Evolutionary conservation across 139 green algal species (phyloP), one percentile per base, ranked within the genome.

Genomic region (Chlorella sp.): DNA sequence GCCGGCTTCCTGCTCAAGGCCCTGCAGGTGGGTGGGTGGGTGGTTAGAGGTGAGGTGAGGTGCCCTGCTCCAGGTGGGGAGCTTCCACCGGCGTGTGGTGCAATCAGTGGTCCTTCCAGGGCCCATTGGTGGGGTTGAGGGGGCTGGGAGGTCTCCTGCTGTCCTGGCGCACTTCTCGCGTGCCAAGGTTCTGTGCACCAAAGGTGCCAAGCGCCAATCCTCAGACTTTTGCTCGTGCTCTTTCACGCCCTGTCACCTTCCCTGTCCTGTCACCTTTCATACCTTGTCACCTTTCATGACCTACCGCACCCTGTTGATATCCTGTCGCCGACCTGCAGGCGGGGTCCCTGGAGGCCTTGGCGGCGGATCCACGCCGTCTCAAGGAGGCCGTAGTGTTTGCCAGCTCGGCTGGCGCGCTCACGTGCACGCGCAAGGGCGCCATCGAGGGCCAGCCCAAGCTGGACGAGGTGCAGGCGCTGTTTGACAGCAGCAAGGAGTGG

Each of bases 381-480:
- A 66, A 83, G 26, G 61, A 77, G 33, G 85, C 88, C 20, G 88
- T 96, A 24, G 79, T 89, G 63, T 90, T 90, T 68, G 82, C 71
- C 24, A 73, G 69, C 33, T 82, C 80, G 3, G 23, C 42, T 14
- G 67, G 67, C 27, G 67, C 67, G 1, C 42, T 72, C 30, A 76
- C 33, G 20, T 77, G 72, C 72, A 77, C 63, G 27, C 27, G 30
- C 3, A 69, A 72, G 72, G 63, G 91, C 10, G 91, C 89, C 33
- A 95, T 97, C 35, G 86, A 76, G 27, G 80, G 78, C 2, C 91
- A 96, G 83, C 91, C 91, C 0, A 83, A 76, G 2, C 70, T 83
- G 33, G 63, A 88, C 17, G 74, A 91, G 65, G 88, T 86, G 2
- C 31, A 87, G 65, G 35, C 74, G 24, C 74, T 92, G 76, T 82